Conservation (phyloP, 495 filamentous ascomycete species). For the Hypoxylon fragiforme region DNA sequence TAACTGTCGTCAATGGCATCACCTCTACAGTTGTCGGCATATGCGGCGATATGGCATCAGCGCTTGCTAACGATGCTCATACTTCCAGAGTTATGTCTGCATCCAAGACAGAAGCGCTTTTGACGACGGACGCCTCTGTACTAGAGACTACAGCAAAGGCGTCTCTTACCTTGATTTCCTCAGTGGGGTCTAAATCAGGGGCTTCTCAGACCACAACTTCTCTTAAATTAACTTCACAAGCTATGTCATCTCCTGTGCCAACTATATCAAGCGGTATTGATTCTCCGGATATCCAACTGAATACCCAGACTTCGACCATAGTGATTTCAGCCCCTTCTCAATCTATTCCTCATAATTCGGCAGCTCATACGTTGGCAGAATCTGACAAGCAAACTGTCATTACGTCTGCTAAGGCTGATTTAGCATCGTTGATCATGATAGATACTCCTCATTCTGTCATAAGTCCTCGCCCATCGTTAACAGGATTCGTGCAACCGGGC, state of each 20-base stretch:
- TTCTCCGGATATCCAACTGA: background rate
- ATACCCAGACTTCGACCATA: background rate
- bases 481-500: constrained; percentile 8
- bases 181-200: too few relatives aligned
- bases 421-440: background rate
- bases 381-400: background rate
- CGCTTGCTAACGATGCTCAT: constrained; percentile 10
- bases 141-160: background rate
- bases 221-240: background rate
- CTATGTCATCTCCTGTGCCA: background rate
- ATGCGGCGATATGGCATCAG: constrained; percentile 18
- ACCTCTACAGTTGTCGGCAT: constrained; percentile 21
- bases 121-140: constrained; percentile 5
- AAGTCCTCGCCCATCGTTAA: constrained; percentile 2
- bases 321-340: background rate
- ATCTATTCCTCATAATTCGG: background rate
- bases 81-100: background rate
- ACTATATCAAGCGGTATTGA: too few relatives aligned
- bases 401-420: background rate
- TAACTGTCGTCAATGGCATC: constrained; percentile 21
- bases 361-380: background rate
- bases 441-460: background rate
- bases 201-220: too few relatives aligned
- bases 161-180: background rate
- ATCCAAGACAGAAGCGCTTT: background rate